Evolutionary conservation across 2,329 filamentous ascomycete species (phyloP), one percentile per base, ranked within the genome.

Genomic region (Lecanosticta acicola): DNA sequence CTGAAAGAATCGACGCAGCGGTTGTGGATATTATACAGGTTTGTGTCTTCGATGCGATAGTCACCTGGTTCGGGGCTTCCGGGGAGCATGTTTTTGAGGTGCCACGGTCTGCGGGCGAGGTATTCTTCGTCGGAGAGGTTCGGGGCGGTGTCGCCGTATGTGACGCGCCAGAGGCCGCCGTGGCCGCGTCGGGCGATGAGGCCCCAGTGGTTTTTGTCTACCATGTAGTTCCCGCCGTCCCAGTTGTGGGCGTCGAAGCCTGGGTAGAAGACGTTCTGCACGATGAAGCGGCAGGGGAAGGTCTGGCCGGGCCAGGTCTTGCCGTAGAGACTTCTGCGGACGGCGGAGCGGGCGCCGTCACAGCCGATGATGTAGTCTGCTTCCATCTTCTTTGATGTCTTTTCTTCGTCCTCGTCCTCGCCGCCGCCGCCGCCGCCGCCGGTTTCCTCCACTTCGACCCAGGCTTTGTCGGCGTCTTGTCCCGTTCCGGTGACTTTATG

Each of bases 11-110:
- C 45, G 2, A 61, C 66, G 32, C 63, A 66, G 0, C 66, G 54
- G 50, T 71, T 68, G 48, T 71, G 68, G 18, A 68, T 67, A 43
- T 66, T 67, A 45, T 71, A 71, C 5, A 68, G 62, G 14, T 68
- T 68, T 10, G 67, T 53, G 14, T 63, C 51, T 21, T 63, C 54
- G 2, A 71, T 54, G 13, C 63, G 50, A 39, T 66, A 71, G 33
- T 55, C 19, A 7, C 51, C 38, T 8, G 59, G 58, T 2, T 55
- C 55, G 5, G 58, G 57, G 37, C 50, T 33, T 16, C 55, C 55
- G 9, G 57, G 57, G 9, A 60, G 41, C 42, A 60, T 56, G 24
- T 42, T 32, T 41, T 60, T 58, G 37, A 58, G 48, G 32, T 57
- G 56, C 52, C 46, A 53, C 8, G 46, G 41, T 19, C 51, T 20